A percentile compares a stretch with the other conserved stretches of the same genome.
Conservation (phyloP, 352 stramenopile genomes). For the Phytophthora citrophthora region DNA sequence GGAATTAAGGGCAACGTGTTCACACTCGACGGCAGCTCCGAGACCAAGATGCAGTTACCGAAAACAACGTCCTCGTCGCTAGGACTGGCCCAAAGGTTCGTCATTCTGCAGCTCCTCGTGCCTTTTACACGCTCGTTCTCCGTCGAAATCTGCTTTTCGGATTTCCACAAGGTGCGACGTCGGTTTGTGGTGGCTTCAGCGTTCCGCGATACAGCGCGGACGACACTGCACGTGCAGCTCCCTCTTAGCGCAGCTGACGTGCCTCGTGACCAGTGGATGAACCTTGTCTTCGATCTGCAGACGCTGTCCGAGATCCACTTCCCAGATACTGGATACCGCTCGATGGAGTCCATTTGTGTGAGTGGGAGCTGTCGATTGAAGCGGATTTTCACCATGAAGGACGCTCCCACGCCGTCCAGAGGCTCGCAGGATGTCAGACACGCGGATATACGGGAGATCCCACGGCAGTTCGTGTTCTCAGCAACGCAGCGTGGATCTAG, state of each 20-base stretch:
- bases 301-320: slow-evolving; percentile 69
- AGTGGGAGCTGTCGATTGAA: slow-evolving; percentile 78
- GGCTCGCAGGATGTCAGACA: slow-evolving; percentile 17
- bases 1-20: slow-evolving; percentile 79
- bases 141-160: slow-evolving; percentile 80
- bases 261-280: slow-evolving; percentile 77
- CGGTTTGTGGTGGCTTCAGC: slow-evolving; percentile 81
- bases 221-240: slow-evolving; percentile 73
- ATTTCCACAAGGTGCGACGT: slow-evolving; percentile 75
- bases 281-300: slow-evolving; percentile 79
- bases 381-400: slow-evolving; percentile 89
- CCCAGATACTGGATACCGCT: slow-evolving; percentile 57
- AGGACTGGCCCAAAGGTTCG: slow-evolving; percentile 76
- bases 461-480: slow-evolving; percentile 70
- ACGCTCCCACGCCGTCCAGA: slow-evolving; percentile 50
- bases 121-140: slow-evolving; percentile 71
- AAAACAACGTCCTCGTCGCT: slow-evolving; percentile 52
- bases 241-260: slow-evolving; percentile 47
- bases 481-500: slow-evolving; percentile 27
- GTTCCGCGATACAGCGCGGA: slow-evolving; percentile 72
- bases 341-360: slow-evolving; percentile 81
- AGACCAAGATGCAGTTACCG: slow-evolving; percentile 85
- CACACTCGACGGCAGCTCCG: slow-evolving; percentile 71
- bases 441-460: slow-evolving; percentile 58
- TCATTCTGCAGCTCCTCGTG: slow-evolving; percentile 72